phyloP scores from a whole-genome alignment of 805 yeast species.

The Candida multigemmis region DNA sequence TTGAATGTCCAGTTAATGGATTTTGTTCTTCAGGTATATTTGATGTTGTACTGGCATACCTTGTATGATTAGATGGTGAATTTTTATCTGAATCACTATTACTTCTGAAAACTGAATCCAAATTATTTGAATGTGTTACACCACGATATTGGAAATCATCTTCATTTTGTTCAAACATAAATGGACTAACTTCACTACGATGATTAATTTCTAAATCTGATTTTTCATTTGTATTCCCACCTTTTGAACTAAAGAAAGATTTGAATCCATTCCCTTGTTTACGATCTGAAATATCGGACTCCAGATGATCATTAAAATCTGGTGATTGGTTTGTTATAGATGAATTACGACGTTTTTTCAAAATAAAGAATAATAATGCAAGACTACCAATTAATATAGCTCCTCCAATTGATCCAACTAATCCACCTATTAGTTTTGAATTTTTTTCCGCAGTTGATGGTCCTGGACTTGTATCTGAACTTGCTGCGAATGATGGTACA shows the following conservation, averaged over 20 bases:
- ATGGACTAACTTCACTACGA: constrained; percentile 3
- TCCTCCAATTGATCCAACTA: constrained; percentile 40
- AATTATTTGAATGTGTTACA: constrained; percentile 31
- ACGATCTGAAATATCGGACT: constrained; percentile 4
- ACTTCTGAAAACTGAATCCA: constrained; percentile 27
- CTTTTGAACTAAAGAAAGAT: constrained; percentile 20
- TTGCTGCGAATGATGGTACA: constrained; percentile 18
- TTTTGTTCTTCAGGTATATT: constrained; percentile 1
- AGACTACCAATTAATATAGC: constrained; percentile 28
- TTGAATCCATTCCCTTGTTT: constrained; percentile 15
- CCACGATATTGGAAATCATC: constrained; percentile 35
- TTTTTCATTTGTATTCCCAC: constrained; percentile 5
- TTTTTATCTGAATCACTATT: constrained; percentile 4
- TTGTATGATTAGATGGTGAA: constrained; percentile 6
- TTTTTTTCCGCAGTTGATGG: constrained; percentile 10
- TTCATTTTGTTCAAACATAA: constrained; percentile 7
- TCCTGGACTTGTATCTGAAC: constrained; percentile 6
- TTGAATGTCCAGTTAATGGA: constrained; percentile 1
- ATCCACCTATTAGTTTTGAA: constrained; percentile 32
- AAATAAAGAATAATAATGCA: constrained; percentile 25
- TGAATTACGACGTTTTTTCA: constrained; percentile 19
- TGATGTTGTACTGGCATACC: constrained; percentile 10
- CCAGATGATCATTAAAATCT: constrained; percentile 27
- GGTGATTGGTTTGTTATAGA: constrained; percentile 32
- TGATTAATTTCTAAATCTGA: constrained; percentile 3